These are phyloP conservation scores for Cajanus cajan DNA, from an alignment of 306 rosid species.

Conservation along the genomic window DNA sequence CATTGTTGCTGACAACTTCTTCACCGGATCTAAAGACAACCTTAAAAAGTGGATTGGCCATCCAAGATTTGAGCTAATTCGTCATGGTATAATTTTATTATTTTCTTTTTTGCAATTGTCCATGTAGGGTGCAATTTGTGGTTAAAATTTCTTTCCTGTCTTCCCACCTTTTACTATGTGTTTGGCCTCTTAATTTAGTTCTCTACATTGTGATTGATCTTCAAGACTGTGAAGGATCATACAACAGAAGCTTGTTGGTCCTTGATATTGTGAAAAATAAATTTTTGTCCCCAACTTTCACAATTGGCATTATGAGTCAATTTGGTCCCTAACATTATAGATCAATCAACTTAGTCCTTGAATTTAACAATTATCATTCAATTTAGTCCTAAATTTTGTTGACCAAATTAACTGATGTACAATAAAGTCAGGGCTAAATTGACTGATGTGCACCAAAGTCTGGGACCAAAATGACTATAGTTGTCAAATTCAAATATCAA, in stretches of 20 bases:
- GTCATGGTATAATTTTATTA: constrained; percentile 63
- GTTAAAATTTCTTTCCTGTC: background rate
- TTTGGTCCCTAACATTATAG: background rate
- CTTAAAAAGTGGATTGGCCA: constrained; percentile 89
- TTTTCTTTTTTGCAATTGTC: background rate
- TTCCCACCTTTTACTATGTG: background rate
- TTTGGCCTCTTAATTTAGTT: constrained; percentile 1
- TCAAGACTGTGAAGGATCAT: background rate
- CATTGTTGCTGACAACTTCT: constrained; percentile 85
- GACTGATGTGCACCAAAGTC: background rate
- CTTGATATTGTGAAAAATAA: background rate
- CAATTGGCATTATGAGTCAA: background rate
- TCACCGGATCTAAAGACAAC: constrained; percentile 93
- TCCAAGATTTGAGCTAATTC: constrained; percentile 94
- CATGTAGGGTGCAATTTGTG: background rate
- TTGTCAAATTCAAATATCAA: background rate
- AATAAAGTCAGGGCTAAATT: background rate
- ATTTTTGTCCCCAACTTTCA: background rate
- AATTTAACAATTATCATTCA: background rate
- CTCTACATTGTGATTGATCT: background rate
- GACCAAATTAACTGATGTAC: background rate
- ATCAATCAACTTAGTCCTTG: background rate
- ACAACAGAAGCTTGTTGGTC: background rate
- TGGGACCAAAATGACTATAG: background rate
- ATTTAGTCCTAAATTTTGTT: background rate